A percentile compares a stretch with the other conserved stretches of the same genome.
Conservation (phyloP, 2,329 filamentous ascomycete genomes). For the Fonsecaea monophora region DNA sequence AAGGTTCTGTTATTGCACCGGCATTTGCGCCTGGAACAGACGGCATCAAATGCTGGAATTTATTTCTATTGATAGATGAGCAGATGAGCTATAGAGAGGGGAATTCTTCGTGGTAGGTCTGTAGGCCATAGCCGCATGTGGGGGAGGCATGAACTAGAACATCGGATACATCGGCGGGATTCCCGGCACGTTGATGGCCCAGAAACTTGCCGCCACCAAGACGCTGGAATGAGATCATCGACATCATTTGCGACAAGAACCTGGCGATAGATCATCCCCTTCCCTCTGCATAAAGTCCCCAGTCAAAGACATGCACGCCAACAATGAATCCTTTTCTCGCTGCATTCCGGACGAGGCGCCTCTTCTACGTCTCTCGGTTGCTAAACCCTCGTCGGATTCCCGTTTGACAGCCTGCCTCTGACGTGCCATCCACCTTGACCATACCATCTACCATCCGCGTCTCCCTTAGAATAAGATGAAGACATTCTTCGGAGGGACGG, state of each 20-base stretch:
- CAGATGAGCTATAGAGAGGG: neutral
- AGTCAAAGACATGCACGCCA: neutral
- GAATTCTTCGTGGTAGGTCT: neutral
- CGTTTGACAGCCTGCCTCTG: neutral
- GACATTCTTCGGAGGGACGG: neutral
- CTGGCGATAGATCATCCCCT: neutral
- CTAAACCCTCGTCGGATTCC: neutral
- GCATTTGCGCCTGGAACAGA: neutral
- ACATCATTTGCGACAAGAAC: neutral
- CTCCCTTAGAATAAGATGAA: conserved; percentile 1
- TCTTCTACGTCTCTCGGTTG: neutral
- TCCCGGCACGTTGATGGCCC: neutral
- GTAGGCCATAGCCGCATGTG: neutral
- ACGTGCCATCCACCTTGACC: neutral
- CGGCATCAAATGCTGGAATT: neutral
- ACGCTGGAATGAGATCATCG: conserved; percentile 1
- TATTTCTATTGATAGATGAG: neutral
- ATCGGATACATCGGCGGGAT: neutral
- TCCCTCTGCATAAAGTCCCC: neutral
- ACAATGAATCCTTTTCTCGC: neutral
- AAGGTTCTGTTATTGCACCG: neutral
- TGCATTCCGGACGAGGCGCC: neutral
- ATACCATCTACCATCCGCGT: neutral
- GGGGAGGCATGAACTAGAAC: neutral
- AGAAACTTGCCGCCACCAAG: neutral